phyloP scores from a whole-genome alignment of 176 grass and related monocot genomes.

The Urochloa ruziziensis region DNA sequence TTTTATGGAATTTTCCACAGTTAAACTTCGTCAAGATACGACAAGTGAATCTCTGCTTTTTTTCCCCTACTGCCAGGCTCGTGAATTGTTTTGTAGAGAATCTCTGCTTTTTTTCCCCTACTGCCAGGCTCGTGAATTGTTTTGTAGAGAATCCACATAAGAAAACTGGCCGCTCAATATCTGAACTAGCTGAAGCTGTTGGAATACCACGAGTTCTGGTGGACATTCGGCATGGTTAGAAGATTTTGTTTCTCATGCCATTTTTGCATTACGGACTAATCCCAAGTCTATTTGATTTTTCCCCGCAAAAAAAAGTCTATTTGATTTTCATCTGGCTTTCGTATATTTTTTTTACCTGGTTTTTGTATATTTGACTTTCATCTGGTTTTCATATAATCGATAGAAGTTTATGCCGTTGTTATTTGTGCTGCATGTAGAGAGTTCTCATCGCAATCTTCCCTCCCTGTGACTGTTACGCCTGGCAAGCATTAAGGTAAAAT shows the following conservation, averaged over 20 bases:
- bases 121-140: slow-evolving; percentile 86
- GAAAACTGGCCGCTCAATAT: slow-evolving; percentile 75
- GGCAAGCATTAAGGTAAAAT: slow-evolving; percentile 73
- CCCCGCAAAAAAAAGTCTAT: no score
- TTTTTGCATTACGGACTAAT: neutral
- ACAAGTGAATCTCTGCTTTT: no score
- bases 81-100: slow-evolving; percentile 89
- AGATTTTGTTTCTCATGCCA: neutral
- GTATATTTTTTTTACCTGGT: no score
- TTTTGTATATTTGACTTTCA: no score
- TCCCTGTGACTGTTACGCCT: slow-evolving; percentile 62
- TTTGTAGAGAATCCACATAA: slow-evolving; percentile 64
- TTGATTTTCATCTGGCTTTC: slow-evolving; percentile 6
- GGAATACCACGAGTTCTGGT: slow-evolving; percentile 86
- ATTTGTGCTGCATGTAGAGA: slow-evolving; percentile 54
- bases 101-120: no score
- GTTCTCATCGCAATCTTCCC: slow-evolving; percentile 81
- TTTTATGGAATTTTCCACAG: no score
- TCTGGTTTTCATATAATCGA: no score
- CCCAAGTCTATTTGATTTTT: neutral
- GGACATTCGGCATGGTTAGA: slow-evolving; percentile 93
- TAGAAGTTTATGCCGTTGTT: neutral
- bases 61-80: slow-evolving; percentile 57
- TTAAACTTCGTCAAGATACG: no score
- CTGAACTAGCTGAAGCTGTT: slow-evolving; percentile 70